A percentile compares a stretch with the other conserved stretches of the same genome.
phyloP scores from a whole-genome alignment of 2,329 filamentous ascomycete species.

The Lasiodiplodia sp. region DNA sequence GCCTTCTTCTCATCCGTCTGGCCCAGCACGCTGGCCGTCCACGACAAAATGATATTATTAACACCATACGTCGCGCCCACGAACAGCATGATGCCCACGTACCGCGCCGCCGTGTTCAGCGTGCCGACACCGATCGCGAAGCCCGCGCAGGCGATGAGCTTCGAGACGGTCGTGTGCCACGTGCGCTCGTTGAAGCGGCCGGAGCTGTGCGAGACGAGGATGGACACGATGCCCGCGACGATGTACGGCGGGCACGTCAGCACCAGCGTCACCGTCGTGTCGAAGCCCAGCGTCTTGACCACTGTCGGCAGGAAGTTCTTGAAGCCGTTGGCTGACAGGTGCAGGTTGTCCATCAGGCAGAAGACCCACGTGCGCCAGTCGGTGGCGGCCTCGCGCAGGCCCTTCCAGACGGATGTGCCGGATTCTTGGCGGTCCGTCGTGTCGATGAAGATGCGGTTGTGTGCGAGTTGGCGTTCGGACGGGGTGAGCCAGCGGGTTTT shows the following conservation, averaged over 20 bases:
- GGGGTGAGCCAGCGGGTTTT: slow-evolving; percentile 56
- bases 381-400: not conserved
- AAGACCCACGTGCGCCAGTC: slow-evolving; percentile 23
- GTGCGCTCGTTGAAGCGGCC: slow-evolving; percentile 42
- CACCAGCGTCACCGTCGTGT: slow-evolving; percentile 44
- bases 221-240: slow-evolving; percentile 38
- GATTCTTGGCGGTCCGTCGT: slow-evolving; percentile 55
- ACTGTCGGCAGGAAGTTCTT: slow-evolving; percentile 46
- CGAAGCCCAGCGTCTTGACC: slow-evolving; percentile 48
- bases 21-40: slow-evolving; percentile 51
- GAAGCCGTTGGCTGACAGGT: slow-evolving; percentile 33
- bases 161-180: slow-evolving; percentile 38
- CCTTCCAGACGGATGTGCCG: not conserved
- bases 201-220: slow-evolving; percentile 35
- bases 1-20: slow-evolving; percentile 55
- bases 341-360: slow-evolving; percentile 28
- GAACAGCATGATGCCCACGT: slow-evolving; percentile 43
- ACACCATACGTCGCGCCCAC: slow-evolving; percentile 40
- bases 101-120: slow-evolving; percentile 40
- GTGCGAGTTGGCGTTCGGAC: slow-evolving; percentile 54
- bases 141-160: slow-evolving; percentile 39
- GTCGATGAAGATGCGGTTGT: slow-evolving; percentile 54
- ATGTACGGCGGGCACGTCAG: slow-evolving; percentile 36
- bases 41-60: slow-evolving; percentile 47
- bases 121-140: slow-evolving; percentile 41